A percentile compares a stretch with the other conserved stretches of the same genome.
Evolutionary conservation across 768 basidiomycete genomes (phyloP).

Genomic region (Asterophora lycoperdoides): DNA sequence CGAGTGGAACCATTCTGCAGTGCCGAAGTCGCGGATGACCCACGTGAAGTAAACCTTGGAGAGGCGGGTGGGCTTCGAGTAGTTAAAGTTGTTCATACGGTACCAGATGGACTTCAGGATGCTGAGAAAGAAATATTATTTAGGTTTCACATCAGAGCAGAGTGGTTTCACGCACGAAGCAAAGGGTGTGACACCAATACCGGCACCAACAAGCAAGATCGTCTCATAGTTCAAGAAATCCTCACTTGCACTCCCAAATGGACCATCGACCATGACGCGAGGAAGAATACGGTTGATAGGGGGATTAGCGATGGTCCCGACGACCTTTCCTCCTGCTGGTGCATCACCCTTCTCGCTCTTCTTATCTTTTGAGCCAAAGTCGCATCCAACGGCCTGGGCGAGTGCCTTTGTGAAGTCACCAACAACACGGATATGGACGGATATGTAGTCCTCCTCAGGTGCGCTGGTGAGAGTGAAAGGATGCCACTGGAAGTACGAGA

Average conservation of each 20-base stretch:
- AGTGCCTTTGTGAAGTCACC: constrained; percentile 89
- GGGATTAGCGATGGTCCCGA: constrained; percentile 53
- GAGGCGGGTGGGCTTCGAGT: constrained; percentile 71
- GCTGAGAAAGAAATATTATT: constrained; percentile 29
- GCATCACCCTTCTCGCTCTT: constrained; percentile 41
- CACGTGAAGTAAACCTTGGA: constrained; percentile 92
- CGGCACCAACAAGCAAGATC: constrained; percentile 84
- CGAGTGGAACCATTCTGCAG: constrained; percentile 92
- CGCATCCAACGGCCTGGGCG: constrained; percentile 78
- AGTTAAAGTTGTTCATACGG: constrained; percentile 85
- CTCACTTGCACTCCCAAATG: constrained; percentile 90
- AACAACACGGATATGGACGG: constrained; percentile 87
- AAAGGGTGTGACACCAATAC: constrained; percentile 96
- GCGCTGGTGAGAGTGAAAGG: constrained; percentile 95
- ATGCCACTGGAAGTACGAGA: constrained; percentile 97
- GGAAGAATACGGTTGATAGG: constrained; percentile 74
- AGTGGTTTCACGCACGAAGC: constrained; percentile 63
- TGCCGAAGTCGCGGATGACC: constrained; percentile 92
- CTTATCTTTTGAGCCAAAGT: constrained; percentile 62
- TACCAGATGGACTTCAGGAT: constrained; percentile 94
- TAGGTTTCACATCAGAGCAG: background rate
- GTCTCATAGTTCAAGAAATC: constrained; percentile 91
- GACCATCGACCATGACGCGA: constrained; percentile 94
- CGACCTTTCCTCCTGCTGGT: constrained; percentile 50
- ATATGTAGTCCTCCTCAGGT: constrained; percentile 93